phyloP scores from a whole-genome alignment of 2,329 filamentous ascomycete genomes.

The Aaosphaeria arxii region DNA sequence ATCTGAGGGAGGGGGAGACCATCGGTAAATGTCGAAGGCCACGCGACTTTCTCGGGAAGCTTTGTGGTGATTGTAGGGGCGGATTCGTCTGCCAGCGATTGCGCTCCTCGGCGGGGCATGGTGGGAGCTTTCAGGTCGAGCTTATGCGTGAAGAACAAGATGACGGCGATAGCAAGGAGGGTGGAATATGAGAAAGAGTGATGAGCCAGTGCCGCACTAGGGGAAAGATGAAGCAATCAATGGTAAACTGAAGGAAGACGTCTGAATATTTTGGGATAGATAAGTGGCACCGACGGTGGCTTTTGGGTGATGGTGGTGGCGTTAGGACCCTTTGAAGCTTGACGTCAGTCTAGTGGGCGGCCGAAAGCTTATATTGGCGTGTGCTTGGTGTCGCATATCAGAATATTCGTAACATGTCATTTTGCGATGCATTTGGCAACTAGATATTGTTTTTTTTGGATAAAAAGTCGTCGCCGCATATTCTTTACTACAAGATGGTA shows the following conservation, averaged over 20 bases:
- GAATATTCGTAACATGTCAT: too few species aligned
- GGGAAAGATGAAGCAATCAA: not conserved
- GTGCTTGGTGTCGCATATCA: too few species aligned
- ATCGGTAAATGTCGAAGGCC: slow-evolving; percentile 59
- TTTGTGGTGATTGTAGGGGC: slow-evolving; percentile 33
- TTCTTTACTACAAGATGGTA: too few species aligned
- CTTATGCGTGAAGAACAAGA: not conserved
- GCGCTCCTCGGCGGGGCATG: slow-evolving; percentile 29
- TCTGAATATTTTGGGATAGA: not conserved
- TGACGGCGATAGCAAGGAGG: not conserved
- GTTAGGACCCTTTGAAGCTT: too few species aligned
- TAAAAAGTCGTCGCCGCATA: too few species aligned
- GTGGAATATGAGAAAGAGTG: not conserved
- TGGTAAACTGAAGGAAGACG: not conserved
- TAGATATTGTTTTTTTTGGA: too few species aligned
- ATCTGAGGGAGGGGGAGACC: slow-evolving; percentile 73
- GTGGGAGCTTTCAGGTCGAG: not conserved
- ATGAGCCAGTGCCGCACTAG: not conserved
- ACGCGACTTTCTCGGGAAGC: slow-evolving; percentile 32
- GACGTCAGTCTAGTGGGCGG: too few species aligned
- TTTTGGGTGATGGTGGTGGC: too few species aligned
- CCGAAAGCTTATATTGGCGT: too few species aligned
- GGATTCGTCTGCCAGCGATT: slow-evolving; percentile 17
- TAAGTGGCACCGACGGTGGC: not conserved
- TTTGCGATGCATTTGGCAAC: too few species aligned